Conservation (phyloP, 306 rosid genomes). For the Sicyos baderoa region DNA sequence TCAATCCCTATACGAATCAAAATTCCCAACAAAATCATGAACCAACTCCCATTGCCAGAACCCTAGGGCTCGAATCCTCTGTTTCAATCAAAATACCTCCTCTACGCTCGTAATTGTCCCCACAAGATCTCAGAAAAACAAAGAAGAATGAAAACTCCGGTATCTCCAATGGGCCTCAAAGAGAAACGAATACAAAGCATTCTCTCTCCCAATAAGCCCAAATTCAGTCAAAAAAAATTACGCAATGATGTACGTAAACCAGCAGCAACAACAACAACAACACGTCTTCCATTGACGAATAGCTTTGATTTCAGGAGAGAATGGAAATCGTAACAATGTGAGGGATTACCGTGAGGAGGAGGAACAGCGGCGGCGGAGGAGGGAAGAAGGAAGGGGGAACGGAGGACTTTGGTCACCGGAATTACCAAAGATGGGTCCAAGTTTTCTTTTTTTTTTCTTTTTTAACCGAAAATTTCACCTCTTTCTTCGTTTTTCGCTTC, state of each 20-base stretch:
- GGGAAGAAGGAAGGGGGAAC: neutral
- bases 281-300: conserved; percentile 11
- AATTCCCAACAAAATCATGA: conserved; percentile 36
- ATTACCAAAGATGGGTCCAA: neutral
- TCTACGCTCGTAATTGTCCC: neutral
- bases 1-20: conserved; percentile 38
- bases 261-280: neutral
- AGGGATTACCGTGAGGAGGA: neutral
- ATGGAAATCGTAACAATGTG: neutral
- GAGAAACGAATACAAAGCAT: conserved; percentile 9
- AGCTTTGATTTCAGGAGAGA: neutral
- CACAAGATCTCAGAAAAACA: conserved; percentile 1
- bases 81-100: neutral
- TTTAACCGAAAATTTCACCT: conserved; percentile 4
- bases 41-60: conserved; percentile 11
- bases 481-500: neutral
- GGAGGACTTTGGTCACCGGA: conserved; percentile 12
- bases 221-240: conserved; percentile 1
- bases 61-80: conserved; percentile 18
- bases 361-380: neutral
- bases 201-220: conserved; percentile 18
- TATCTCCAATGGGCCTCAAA: neutral
- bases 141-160: conserved; percentile 8
- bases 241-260: neutral
- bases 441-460: neutral